phyloP scores from a whole-genome alignment of 1,284 basidiomycete genomes.

The Boletus sp. region DNA sequence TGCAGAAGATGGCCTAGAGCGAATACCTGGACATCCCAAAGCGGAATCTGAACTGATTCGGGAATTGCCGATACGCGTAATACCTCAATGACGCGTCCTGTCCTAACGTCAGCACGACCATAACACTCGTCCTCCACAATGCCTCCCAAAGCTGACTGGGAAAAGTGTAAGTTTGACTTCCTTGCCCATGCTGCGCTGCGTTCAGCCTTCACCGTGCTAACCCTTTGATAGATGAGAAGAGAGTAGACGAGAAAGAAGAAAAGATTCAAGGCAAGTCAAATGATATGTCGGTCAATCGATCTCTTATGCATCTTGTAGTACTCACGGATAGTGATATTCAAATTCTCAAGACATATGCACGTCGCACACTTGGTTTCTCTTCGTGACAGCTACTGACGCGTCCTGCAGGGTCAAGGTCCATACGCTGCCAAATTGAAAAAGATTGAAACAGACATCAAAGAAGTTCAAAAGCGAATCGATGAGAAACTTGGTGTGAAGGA shows the following conservation, averaged over 20 bases:
- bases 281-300: not conserved
- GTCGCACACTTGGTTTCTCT: constrained; percentile 14
- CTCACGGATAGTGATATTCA: constrained; percentile 99
- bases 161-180: constrained; percentile 77
- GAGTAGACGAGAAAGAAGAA: constrained; percentile 79
- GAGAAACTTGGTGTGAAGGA: constrained; percentile 99
- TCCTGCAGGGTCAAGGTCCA: constrained; percentile 88
- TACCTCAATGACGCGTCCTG: constrained; percentile 33
- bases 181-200: not conserved
- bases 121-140: constrained; percentile 41
- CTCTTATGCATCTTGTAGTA: constrained; percentile 44
- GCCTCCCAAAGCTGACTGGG: constrained; percentile 93
- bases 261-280: constrained; percentile 78
- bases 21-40: constrained; percentile 20
- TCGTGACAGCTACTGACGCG: not conserved
- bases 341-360: constrained; percentile 95
- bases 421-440: constrained; percentile 89
- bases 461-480: constrained; percentile 95
- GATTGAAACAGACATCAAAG: constrained; percentile 91
- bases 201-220: constrained; percentile 6
- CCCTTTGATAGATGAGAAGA: constrained; percentile 67
- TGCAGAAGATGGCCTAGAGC: not conserved
- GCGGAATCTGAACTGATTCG: constrained; percentile 31
- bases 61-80: constrained; percentile 29
- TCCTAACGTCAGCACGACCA: constrained; percentile 15